Conservation (phyloP, 2,329 filamentous ascomycete genomes). For the Epichloe glyceriae region DNA sequence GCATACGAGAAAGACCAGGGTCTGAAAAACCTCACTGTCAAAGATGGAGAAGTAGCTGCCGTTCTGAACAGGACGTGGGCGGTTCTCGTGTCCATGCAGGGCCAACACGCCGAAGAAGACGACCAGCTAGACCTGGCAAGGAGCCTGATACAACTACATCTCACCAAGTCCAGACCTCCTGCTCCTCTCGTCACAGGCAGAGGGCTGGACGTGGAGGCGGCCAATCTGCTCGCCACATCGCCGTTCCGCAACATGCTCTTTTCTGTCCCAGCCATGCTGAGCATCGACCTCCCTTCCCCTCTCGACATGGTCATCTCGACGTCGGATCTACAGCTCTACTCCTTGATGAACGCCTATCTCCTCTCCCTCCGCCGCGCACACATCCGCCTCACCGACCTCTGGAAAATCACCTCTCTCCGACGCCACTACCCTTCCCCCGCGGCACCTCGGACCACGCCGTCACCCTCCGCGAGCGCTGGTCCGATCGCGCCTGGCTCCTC, state of each 20-base stretch:
- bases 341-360: conserved; percentile 76
- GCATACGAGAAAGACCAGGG: conserved; percentile 42
- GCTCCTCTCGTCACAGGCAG: conserved; percentile 25
- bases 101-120: conserved; percentile 60
- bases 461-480: conserved; percentile 50
- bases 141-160: conserved; percentile 56
- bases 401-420: conserved; percentile 71
- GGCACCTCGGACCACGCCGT: conserved; percentile 47
- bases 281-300: conserved; percentile 61
- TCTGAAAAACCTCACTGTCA: conserved; percentile 45
- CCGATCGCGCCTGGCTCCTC: conserved; percentile 51
- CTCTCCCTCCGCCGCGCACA: conserved; percentile 76
- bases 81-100: conserved; percentile 61
- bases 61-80: conserved; percentile 70
- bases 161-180: conserved; percentile 35
- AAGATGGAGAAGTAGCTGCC: conserved; percentile 74
- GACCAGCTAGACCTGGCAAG: conserved; percentile 74
- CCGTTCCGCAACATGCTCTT: conserved; percentile 74
- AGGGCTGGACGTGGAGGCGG: conserved; percentile 19
- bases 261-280: conserved; percentile 56
- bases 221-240: conserved; percentile 29
- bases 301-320: conserved; percentile 76
- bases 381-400: conserved; percentile 69
- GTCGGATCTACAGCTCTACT: conserved; percentile 67
- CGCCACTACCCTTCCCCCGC: conserved; percentile 58